Evolutionary conservation across 805 yeast genomes (phyloP).

Genomic region (Lipomyces yamadae): DNA sequence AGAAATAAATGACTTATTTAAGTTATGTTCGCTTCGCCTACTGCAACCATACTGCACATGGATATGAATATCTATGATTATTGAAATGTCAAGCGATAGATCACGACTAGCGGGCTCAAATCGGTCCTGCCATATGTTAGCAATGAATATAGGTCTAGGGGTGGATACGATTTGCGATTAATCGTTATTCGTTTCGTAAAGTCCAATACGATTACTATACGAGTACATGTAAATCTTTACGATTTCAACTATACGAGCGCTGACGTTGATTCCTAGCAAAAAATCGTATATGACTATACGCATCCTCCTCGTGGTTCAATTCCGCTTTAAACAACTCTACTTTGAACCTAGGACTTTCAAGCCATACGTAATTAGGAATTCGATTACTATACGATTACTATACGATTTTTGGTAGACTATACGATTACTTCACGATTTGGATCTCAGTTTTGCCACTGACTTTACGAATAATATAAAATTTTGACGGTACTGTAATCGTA

Average conservation of each 20-base stretch:
- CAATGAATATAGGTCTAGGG: neutral
- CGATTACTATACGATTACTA: too few relatives aligned
- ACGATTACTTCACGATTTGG: too few relatives aligned
- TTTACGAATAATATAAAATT: too few relatives aligned
- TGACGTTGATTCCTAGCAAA: neutral
- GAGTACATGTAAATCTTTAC: neutral
- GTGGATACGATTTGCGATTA: conserved; percentile 6
- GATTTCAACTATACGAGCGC: neutral
- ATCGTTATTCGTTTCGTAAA: conserved; percentile 8
- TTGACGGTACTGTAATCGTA: too few relatives aligned
- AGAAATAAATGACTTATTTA: neutral
- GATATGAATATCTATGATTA: neutral
- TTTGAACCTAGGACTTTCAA: too few relatives aligned
- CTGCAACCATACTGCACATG: neutral
- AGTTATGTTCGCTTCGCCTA: neutral
- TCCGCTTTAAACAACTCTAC: too few relatives aligned
- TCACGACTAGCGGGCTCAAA: too few relatives aligned
- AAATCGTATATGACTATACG: neutral
- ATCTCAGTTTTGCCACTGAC: too few relatives aligned
- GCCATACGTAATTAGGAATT: too few relatives aligned
- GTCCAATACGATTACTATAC: conserved; percentile 5
- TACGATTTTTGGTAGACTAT: too few relatives aligned
- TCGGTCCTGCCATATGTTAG: too few relatives aligned
- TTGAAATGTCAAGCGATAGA: neutral
- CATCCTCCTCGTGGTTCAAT: too few relatives aligned